Percentiles rank a stretch among this genome's conserved stretches.
phyloP scores from a whole-genome alignment of 2,329 filamentous ascomycete genomes.

The Drechslerella dactyloides region DNA sequence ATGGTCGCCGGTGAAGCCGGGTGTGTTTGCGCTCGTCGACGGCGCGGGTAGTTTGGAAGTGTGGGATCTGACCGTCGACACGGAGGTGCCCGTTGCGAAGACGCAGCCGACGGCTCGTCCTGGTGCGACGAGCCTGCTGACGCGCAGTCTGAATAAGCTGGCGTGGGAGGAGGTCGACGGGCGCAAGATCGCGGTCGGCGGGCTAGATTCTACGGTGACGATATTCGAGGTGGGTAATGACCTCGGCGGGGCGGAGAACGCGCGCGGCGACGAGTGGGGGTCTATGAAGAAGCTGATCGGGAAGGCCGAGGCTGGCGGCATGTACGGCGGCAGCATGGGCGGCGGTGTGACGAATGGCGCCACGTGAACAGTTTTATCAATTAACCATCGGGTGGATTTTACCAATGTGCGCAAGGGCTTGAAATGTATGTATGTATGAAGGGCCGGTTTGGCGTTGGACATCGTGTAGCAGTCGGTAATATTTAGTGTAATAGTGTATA shows the following conservation, averaged over 20 bases:
- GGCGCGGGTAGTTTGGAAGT: constrained; percentile 90
- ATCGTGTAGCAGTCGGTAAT: constrained; percentile 4
- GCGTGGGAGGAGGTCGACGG: constrained; percentile 93
- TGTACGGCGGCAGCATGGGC: constrained; percentile 11
- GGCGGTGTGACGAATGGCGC: neutral
- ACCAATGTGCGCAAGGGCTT: neutral
- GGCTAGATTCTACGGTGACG: constrained; percentile 86
- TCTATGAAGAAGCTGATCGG: constrained; percentile 86
- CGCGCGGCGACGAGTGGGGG: constrained; percentile 88
- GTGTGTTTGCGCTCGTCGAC: constrained; percentile 92
- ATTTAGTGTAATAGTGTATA: neutral
- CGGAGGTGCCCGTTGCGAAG: constrained; percentile 85
- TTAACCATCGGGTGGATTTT: constrained; percentile 7
- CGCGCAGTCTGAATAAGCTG: constrained; percentile 88
- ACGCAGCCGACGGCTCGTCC: constrained; percentile 71
- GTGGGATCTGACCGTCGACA: constrained; percentile 92
- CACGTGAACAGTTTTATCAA: neutral
- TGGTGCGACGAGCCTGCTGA: constrained; percentile 72
- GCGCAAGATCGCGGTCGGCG: constrained; percentile 83
- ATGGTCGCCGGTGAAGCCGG: constrained; percentile 93
- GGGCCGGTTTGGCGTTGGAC: constrained; percentile 27
- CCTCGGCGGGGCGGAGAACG: constrained; percentile 80
- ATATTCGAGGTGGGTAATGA: constrained; percentile 89
- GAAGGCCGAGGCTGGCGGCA: constrained; percentile 67
- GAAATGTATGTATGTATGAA: neutral